These are phyloP conservation scores for Plasmodium inui DNA, from an alignment of 169 alveolate species.

Conservation along the genomic window DNA sequence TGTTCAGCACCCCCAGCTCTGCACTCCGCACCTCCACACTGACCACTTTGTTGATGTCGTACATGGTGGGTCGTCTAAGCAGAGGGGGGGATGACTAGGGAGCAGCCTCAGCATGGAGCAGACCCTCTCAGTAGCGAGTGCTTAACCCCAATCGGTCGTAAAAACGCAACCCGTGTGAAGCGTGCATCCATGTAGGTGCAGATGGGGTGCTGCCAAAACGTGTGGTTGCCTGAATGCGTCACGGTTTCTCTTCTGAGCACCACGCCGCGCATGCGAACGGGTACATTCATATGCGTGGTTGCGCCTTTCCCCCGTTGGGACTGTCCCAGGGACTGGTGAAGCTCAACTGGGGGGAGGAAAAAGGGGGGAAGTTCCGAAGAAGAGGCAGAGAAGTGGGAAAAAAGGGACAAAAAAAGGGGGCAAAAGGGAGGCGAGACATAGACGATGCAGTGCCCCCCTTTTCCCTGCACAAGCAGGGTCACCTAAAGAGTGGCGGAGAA, in stretches of 20 bases:
- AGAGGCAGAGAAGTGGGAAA: background rate
- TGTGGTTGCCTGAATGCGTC: too few relatives aligned
- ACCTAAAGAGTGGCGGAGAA: background rate
- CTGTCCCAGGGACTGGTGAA: too few relatives aligned
- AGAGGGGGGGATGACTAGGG: background rate
- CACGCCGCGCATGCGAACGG: too few relatives aligned
- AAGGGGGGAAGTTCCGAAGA: too few relatives aligned
- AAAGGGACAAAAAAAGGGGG: background rate
- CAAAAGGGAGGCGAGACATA: too few relatives aligned
- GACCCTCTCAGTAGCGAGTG: too few relatives aligned
- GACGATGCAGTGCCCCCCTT: background rate
- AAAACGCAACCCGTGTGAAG: background rate
- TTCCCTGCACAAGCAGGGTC: background rate
- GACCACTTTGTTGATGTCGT: conserved; percentile 32
- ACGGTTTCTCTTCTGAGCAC: too few relatives aligned
- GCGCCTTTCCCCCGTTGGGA: too few relatives aligned
- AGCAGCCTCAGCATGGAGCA: background rate
- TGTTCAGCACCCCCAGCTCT: conserved; percentile 42
- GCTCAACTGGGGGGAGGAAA: too few relatives aligned
- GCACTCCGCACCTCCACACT: conserved; percentile 48
- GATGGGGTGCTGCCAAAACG: too few relatives aligned
- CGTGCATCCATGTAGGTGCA: background rate
- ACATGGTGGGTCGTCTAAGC: background rate
- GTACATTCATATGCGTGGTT: too few relatives aligned
- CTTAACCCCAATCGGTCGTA: background rate